Conservation (phyloP, 371 early-diverging fungal genomes). For the Basidiobolus meristosporus region DNA sequence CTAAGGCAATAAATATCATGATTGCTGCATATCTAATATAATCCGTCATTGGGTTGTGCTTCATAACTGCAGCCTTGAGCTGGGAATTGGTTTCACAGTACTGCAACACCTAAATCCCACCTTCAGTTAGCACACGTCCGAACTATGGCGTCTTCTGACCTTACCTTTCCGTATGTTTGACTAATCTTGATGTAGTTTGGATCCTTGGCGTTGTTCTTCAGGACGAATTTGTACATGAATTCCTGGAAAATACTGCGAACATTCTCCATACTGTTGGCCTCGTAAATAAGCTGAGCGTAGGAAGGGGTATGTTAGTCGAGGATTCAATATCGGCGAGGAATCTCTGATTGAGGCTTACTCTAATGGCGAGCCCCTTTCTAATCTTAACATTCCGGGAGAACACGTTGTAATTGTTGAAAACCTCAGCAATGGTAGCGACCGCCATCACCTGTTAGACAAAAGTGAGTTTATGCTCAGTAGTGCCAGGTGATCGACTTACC, state of each 20-base stretch:
- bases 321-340: background rate
- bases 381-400: slow-evolving; percentile 74
- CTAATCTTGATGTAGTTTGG: background rate
- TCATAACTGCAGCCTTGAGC: too few species aligned
- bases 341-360: slow-evolving; percentile 23
- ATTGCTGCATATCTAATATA: too few species aligned
- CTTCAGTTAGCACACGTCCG: too few species aligned
- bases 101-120: too few species aligned
- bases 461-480: slow-evolving; percentile 1
- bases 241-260: background rate
- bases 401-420: slow-evolving; percentile 68
- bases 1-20: too few species aligned
- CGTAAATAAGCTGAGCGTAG: background rate
- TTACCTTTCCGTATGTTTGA: too few species aligned
- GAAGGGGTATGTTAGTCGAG: background rate
- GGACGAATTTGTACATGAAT: background rate
- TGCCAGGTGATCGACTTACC: slow-evolving; percentile 11
- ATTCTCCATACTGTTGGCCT: background rate
- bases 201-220: background rate
- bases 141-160: too few species aligned
- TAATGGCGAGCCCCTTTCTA: slow-evolving; percentile 81
- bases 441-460: slow-evolving; percentile 59
- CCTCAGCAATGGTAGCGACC: slow-evolving; percentile 71
- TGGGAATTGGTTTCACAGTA: too few species aligned
- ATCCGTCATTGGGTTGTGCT: too few species aligned